Evolutionary conservation across 768 basidiomycete species (phyloP), one percentile per base, ranked within the genome.

Genomic region (Psilocybe subaeruginosa): DNA sequence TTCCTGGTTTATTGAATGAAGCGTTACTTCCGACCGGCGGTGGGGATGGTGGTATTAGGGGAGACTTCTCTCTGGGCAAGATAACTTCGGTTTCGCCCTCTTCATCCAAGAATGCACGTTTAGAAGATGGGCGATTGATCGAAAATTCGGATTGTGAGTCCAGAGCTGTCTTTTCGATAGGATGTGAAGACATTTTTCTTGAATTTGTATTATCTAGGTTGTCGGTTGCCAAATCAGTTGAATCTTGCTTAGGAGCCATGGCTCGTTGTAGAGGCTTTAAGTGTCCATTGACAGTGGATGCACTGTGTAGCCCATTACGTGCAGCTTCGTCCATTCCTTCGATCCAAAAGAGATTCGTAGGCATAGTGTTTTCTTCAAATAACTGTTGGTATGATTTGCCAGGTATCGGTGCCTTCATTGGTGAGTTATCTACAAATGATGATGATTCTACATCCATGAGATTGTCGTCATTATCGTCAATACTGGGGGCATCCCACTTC

Each of bases 11-110:
- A 50, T 63, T 62, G 23, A 64, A 65, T 23, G 68, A 61, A 5
- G 66, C 58, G 17, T 66, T 69, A 31, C 70, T 62, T 39, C 74
- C 69, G 23, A 74, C 74, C 3, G 82, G 80, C 16, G 88, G 86
- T n/a, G 90, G 90, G 16, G 91, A 90, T 16, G 90, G 89, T 6
- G 89, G 88, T 55, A 91, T 70, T 51, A 90, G 80, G 29, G 71
- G 67, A 6, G 75, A 73, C 52, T 68, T 69, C 51, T 53, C 33
- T 27, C 63, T 63, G 6, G 56, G 71, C 50, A 65, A 58, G 45
- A 58, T 50, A 58, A 69, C 70, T 46, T 61, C 62, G 16, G 64
- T 67, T 39, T 73, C 75, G 30, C 62, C 55, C 31, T 74, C 74
- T 43, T 71, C 66, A 31, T 74, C 76, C 14, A 78, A 74, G 31